Evolutionary conservation across 2,329 filamentous ascomycete species (phyloP).

Genomic region (Dendrostoma leiphaemia): DNA sequence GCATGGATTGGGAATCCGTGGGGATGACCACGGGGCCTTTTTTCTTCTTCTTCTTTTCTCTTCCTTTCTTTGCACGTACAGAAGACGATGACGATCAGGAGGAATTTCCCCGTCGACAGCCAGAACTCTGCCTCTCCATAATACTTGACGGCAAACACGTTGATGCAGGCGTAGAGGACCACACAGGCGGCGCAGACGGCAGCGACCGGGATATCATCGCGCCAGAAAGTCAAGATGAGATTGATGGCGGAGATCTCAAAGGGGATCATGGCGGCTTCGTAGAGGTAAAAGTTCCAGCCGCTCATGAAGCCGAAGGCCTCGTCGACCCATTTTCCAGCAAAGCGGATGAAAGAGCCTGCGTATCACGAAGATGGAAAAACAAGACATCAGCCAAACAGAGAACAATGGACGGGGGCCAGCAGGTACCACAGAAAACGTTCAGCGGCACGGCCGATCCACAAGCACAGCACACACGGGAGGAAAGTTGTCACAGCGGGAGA

Average conservation of each 20-base stretch:
- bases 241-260: constrained; percentile 40
- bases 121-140: constrained; percentile 74
- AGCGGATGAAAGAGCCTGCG: constrained; percentile 56
- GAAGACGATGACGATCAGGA: constrained; percentile 67
- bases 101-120: constrained; percentile 60
- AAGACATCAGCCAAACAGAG: neutral
- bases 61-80: constrained; percentile 24
- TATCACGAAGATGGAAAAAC: too few species aligned
- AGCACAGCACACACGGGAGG: too few species aligned
- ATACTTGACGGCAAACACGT: constrained; percentile 63
- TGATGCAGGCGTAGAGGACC: constrained; percentile 52
- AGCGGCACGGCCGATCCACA: too few species aligned
- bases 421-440: too few species aligned
- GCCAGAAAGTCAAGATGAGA: constrained; percentile 46
- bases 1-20: neutral
- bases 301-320: constrained; percentile 60
- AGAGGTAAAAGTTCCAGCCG: constrained; percentile 43
- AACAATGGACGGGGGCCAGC: too few species aligned
- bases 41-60: neutral
- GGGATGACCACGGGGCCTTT: too few species aligned
- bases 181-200: constrained; percentile 57
- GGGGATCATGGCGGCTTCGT: constrained; percentile 39
- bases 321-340: constrained; percentile 65
- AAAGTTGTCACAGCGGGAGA: neutral
- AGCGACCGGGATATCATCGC: constrained; percentile 40